phyloP scores from a whole-genome alignment of 768 basidiomycete genomes.

The Coprinopsis cinerea region DNA sequence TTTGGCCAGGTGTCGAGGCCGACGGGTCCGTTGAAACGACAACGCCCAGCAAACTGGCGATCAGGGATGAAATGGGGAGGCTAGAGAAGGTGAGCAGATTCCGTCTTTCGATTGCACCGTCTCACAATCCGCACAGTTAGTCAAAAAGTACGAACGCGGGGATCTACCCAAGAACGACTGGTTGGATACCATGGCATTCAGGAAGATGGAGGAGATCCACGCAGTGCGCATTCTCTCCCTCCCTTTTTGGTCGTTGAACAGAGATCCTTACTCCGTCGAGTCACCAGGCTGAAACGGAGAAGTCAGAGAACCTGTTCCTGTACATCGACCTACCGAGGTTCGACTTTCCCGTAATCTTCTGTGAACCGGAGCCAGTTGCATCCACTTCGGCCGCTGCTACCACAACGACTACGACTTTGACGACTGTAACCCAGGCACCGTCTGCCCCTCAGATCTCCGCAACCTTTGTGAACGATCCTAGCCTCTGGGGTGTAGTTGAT shows the following conservation, averaged over 20 bases:
- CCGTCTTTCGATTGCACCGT: not conserved
- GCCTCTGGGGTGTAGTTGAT: conserved; percentile 85
- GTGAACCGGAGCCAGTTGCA: conserved; percentile 52
- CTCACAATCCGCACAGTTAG: conserved; percentile 41
- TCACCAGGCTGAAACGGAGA: conserved; percentile 76
- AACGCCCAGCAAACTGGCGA: conserved; percentile 83
- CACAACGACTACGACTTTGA: conserved; percentile 28
- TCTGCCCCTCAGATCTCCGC: conserved; percentile 40
- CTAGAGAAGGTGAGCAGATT: conserved; percentile 69
- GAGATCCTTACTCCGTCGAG: not conserved
- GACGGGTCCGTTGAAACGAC: conserved; percentile 76
- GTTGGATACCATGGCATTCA: conserved; percentile 89
- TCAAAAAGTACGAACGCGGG: conserved; percentile 94
- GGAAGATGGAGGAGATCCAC: conserved; percentile 94
- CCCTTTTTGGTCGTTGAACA: not conserved
- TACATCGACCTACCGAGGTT: conserved; percentile 96
- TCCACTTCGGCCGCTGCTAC: conserved; percentile 23
- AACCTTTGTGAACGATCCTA: conserved; percentile 55
- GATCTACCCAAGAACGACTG: conserved; percentile 94
- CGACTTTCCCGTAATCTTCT: conserved; percentile 95
- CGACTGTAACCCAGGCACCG: conserved; percentile 37
- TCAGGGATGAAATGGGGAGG: conserved; percentile 90
- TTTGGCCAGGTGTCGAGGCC: conserved; percentile 82
- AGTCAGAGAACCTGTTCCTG: conserved; percentile 90
- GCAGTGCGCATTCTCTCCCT: conserved; percentile 47